Base-by-base conservation (phyloP, 768 basidiomycete species). In the Hydnomerulius pinastri region DNA sequence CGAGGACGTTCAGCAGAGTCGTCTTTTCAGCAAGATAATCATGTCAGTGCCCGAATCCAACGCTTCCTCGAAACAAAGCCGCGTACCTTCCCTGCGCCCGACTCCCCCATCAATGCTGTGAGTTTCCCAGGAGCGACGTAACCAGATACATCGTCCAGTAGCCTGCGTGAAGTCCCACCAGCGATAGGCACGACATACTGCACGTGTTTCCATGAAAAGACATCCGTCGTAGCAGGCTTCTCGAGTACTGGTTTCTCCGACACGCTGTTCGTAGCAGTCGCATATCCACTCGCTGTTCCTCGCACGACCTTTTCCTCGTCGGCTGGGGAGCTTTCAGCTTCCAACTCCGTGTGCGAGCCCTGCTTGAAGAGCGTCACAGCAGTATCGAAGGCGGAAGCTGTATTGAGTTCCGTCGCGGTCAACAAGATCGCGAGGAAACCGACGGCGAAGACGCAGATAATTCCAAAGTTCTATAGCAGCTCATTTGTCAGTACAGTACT, bases 171-270 rank as follows among this genome's bases (percentile, higher is more conserved):
- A 1, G 50, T 45, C 10, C 64, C 66, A 29, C 61, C 60, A 0
- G 55, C 41, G 38, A 68, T 58, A 2, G 78, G 76, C 2, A 92
- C 83, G 39, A 76, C 77, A 65, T 93, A 94, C 49, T 74, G 72
- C 41, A 92, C 57, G 51, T 83, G 71, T 43, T 82, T 77, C 90
- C 90, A 95, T 1, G 91, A 89, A 69, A 95, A 93, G 3, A 85
- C 72, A 52, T 85, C 76, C n/a, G 63, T 69, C 71, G 3, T 24
- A n/a, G 2, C 40, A 15, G 32, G 17, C 7, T 18, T 35, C 53
- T 73, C 77, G 53, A 66, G 70, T 56, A 68, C 65, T 53, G 65
- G 64, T 38, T 71, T 58, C 43, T 68, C 13, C 24, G 18, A 7
- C 4, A 17, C 12, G 9, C 12, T 32, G 1, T 8, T 29, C 28